Conservation (phyloP, 139 green algal genomes). For the Nannochloris sp. region DNA sequence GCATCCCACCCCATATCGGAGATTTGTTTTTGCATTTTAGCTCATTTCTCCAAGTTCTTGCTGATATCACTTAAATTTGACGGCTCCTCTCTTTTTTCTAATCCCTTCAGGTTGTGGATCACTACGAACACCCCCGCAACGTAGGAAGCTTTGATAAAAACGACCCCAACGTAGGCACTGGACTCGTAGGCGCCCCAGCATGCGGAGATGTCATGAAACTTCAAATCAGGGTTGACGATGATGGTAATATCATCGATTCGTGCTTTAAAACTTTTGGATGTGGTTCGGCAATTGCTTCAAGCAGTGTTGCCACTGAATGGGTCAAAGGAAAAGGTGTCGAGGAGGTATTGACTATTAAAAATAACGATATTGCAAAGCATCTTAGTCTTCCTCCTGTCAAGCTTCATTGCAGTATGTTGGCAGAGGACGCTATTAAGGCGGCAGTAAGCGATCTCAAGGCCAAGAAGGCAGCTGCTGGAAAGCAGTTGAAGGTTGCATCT, state of each 20-base stretch:
- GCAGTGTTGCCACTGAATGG: conserved; percentile 88
- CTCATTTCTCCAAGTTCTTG: too few species aligned
- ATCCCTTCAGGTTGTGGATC: conserved; percentile 82
- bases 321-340: conserved; percentile 82
- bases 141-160: conserved; percentile 95
- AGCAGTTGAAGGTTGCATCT: too few species aligned
- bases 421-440: conserved; percentile 89
- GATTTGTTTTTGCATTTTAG: too few species aligned
- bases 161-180: conserved; percentile 83
- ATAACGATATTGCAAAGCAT: conserved; percentile 96
- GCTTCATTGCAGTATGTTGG: conserved; percentile 99
- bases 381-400: conserved; percentile 95
- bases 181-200: conserved; percentile 81
- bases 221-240: conserved; percentile 88
- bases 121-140: conserved; percentile 96
- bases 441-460: conserved; percentile 90
- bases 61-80: too few species aligned
- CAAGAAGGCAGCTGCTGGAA: conserved; percentile 47
- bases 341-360: conserved; percentile 87
- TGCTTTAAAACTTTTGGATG: conserved; percentile 99
- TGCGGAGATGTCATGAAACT: conserved; percentile 99
- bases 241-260: conserved; percentile 91
- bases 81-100: too few species aligned
- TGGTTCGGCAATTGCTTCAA: conserved; percentile 92
- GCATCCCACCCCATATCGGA: too few species aligned